Base-by-base conservation (phyloP, 352 stramenopile genomes). In the Phytopythium boreale region DNA sequence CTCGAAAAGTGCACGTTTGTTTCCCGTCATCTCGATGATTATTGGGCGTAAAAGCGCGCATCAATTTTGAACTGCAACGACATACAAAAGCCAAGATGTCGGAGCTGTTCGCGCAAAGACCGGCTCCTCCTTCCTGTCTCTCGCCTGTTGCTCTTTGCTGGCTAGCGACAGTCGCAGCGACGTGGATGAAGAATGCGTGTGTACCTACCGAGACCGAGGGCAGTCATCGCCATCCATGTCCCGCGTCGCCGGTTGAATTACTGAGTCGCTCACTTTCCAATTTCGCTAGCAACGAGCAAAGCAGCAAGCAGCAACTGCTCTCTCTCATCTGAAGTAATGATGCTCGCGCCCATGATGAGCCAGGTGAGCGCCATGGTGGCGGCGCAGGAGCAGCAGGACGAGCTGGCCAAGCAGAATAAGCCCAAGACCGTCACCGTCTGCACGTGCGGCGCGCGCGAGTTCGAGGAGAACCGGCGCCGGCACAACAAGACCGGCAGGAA, bases 371-470 rank as follows among this genome's bases (percentile, higher is more conserved):
- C 34, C 29, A 3, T 59, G 19, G 52, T 59, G 52, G 29, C 29
- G 14, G 17, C 29, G 19, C 4, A 59, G 50, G 50, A 56, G 50
- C 50, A 31, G 19, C 11, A 55, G 47, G 47, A 34, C 2, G 14
- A 49, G 41, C 41, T 22, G 3, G 15, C 11, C 50, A 56, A 56
- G 26, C 12, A 59, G 26, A 37, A 56, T 20, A 46, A 59, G 52
- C 52, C 50, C 50, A 56, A 59, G 52, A 59, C 34, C 19, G 29
- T 44, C 12, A 7, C 17, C 52, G 34, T 59, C 29, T 82, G 74
- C 64, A 79, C 66, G 9, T 82, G 71, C 49, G 74, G 74, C 22
- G 74, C 74, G 36, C 73, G 75, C 43, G 66, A 74, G 39, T 82
- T 68, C 51, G 49, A 69, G 24, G 65, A 68, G 20, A 55, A 66